Percentiles rank a stretch among this genome's conserved stretches.
phyloP scores from a whole-genome alignment of 176 grass and related monocot species.

The Avena atlantica region DNA sequence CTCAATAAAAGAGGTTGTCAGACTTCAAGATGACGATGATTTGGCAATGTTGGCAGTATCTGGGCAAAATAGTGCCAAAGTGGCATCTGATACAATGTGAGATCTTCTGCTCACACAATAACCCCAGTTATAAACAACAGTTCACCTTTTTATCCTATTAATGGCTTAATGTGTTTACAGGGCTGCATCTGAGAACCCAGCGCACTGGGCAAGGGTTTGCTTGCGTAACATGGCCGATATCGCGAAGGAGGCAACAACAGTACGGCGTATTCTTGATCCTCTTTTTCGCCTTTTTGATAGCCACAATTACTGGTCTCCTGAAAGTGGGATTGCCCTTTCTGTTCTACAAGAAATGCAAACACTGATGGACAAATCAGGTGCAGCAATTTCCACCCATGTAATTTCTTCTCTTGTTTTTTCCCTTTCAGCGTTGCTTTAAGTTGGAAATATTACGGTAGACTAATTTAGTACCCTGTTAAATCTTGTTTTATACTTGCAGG shows the following conservation, averaged over 20 bases:
- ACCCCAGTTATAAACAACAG: conserved; percentile 17
- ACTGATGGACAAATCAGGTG: conserved; percentile 87
- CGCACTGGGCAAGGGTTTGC: conserved; percentile 84
- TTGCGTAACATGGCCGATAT: conserved; percentile 94
- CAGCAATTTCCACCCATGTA: conserved; percentile 43
- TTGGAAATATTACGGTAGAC: conserved; percentile 20
- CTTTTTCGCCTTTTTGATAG: conserved; percentile 84
- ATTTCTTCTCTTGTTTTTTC: conserved; percentile 44
- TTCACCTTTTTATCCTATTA: conserved; percentile 17
- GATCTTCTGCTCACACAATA: conserved; percentile 21
- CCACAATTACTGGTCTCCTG: conserved; percentile 79
- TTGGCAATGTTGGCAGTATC: conserved; percentile 42
- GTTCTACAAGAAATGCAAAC: conserved; percentile 90
- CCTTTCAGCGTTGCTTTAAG: background rate
- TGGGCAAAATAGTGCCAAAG: conserved; percentile 56
- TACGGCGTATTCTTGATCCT: conserved; percentile 85
- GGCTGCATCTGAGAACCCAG: conserved; percentile 68
- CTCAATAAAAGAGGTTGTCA: conserved; percentile 65
- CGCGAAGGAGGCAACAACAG: conserved; percentile 86
- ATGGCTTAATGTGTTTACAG: conserved; percentile 56
- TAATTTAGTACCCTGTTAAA: conserved; percentile 24
- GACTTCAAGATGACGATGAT: conserved; percentile 63
- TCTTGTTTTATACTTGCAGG: conserved; percentile 55
- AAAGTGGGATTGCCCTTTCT: conserved; percentile 79
- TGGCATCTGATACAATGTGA: conserved; percentile 72